Base-by-base conservation (phyloP, 2,329 filamentous ascomycete species). In the Cordyceps farinosa region DNA sequence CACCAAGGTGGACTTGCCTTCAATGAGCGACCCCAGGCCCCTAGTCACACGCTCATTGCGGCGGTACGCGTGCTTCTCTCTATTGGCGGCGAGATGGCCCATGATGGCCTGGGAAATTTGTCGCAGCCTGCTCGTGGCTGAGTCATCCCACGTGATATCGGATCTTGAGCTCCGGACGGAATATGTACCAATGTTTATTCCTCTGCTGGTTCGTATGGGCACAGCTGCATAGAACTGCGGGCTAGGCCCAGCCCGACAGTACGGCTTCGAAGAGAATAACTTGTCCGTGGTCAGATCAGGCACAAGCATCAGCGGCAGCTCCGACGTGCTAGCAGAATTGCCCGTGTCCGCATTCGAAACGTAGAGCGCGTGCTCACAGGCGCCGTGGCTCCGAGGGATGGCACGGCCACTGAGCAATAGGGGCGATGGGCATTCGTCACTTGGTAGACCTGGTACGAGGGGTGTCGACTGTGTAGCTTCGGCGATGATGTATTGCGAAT, bases 401-500 rank as follows among this genome's bases (percentile, higher is more conserved):
- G 71, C 72, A 9, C 68, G 69, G 50, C 72, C 72, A 27, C 73
- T 75, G 6, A 74, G 67, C 66, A 67, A 70, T 0, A 76, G 67
- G 3, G 30, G 45, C 4, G 66, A 65, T 0, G 63, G 34, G 13
- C 62, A 65, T 1, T 64, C 47, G 3, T 67, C 62, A 13, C 60
- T 64, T 4, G 62, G 61, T 8, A 69, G 52, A 1, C 40, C 65
- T 0, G 72, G 66, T 11, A 67, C 58, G 5, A 84, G 68, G 0
- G 75, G 76, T 3, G 78, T 71, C 1, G 72, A 73, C 1, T 74
- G 73, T 1, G 81, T 81, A 6, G 81, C 80, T 65, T 85, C 82
- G 60, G 82, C 81, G 17, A 85, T 71, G 27, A 85, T 71, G 65
- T 83, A 77, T 64, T 85, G 81, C 52, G 76, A 68, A 5, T 74